A percentile compares a stretch with the other conserved stretches of the same genome.
phyloP scores from a whole-genome alignment of 1,139 yeast genomes.

The Pichia sp. region DNA sequence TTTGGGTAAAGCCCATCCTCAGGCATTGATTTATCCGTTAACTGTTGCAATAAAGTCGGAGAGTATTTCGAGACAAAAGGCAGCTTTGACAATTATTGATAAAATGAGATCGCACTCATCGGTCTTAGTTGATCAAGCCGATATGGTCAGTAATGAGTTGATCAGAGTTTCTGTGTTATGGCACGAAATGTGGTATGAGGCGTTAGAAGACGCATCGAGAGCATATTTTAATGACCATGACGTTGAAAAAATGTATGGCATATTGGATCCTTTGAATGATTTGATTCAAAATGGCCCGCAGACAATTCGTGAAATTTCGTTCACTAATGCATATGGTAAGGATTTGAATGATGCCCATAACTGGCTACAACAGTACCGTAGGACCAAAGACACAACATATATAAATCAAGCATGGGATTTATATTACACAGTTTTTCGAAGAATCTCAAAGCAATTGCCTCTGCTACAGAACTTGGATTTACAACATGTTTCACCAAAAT shows the following conservation, averaged over 20 bases:
- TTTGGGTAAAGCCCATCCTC: slow-evolving; percentile 93
- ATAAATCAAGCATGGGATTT: slow-evolving; percentile 98
- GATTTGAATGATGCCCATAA: slow-evolving; percentile 90
- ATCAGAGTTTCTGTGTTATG: slow-evolving; percentile 93
- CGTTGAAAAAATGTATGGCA: slow-evolving; percentile 89
- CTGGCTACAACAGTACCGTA: slow-evolving; percentile 81
- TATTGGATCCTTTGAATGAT: slow-evolving; percentile 81
- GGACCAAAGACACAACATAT: slow-evolving; percentile 80
- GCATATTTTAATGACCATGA: slow-evolving; percentile 91
- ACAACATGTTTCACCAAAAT: slow-evolving; percentile 88
- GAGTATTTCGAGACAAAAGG: slow-evolving; percentile 79
- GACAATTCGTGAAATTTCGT: slow-evolving; percentile 87
- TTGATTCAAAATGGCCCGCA: slow-evolving; percentile 83
- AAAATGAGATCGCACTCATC: slow-evolving; percentile 89
- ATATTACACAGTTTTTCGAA: slow-evolving; percentile 85
- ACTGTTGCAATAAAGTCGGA: slow-evolving; percentile 96
- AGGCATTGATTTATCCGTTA: slow-evolving; percentile 89
- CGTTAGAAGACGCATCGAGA: slow-evolving; percentile 92
- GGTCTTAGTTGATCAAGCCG: slow-evolving; percentile 81
- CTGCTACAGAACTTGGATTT: slow-evolving; percentile 80
- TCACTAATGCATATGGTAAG: slow-evolving; percentile 88
- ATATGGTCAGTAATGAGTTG: slow-evolving; percentile 85
- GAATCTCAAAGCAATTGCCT: slow-evolving; percentile 83
- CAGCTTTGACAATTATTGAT: slow-evolving; percentile 86
- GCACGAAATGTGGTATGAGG: slow-evolving; percentile 99